phyloP scores from a whole-genome alignment of 495 filamentous ascomycete species.

The Talaromyces trachyspermus region DNA sequence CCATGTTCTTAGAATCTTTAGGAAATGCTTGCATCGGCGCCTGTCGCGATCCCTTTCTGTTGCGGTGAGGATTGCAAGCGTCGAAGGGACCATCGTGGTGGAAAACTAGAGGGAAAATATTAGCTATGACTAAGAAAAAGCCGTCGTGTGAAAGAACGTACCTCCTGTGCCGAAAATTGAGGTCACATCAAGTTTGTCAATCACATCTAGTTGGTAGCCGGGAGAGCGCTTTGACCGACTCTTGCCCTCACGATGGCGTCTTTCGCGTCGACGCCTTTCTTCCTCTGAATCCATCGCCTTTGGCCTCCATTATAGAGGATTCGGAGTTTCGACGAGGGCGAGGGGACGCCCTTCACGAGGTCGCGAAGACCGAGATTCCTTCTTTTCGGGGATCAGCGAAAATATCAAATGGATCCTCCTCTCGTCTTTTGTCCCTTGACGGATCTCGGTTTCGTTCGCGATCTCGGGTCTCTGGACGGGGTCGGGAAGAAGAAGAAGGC shows the following conservation, averaged over 20 bases:
- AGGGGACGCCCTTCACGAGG: slow-evolving; percentile 27
- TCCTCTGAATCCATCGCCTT: slow-evolving; percentile 63
- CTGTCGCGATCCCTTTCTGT: slow-evolving; percentile 71
- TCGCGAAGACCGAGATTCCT: slow-evolving; percentile 17
- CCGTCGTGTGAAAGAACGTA: slow-evolving; percentile 40
- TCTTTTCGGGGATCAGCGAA: slow-evolving; percentile 50
- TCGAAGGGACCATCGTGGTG: slow-evolving; percentile 99
- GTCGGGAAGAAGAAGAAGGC: slow-evolving; percentile 37
- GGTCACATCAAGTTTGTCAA: slow-evolving; percentile 95
- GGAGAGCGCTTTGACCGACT: slow-evolving; percentile 38
- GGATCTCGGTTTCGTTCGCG: slow-evolving; percentile 54
- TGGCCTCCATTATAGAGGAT: slow-evolving; percentile 71
- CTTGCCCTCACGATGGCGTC: slow-evolving; percentile 58
- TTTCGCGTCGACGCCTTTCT: slow-evolving; percentile 66
- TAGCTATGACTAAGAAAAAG: not conserved
- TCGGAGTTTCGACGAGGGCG: slow-evolving; percentile 86
- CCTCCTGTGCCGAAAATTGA: slow-evolving; percentile 93
- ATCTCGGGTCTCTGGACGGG: slow-evolving; percentile 41
- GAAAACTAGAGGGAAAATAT: slow-evolving; percentile 57
- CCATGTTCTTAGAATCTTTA: slow-evolving; percentile 83
- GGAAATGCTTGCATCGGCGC: slow-evolving; percentile 98
- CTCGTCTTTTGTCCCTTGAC: slow-evolving; percentile 16
- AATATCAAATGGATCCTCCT: slow-evolving; percentile 45
- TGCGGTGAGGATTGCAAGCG: slow-evolving; percentile 92
- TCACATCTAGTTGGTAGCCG: slow-evolving; percentile 74